These are phyloP conservation scores for Euphorbia pulcherrima DNA, from an alignment of 345 rosid genomes.

Conservation along the genomic window DNA sequence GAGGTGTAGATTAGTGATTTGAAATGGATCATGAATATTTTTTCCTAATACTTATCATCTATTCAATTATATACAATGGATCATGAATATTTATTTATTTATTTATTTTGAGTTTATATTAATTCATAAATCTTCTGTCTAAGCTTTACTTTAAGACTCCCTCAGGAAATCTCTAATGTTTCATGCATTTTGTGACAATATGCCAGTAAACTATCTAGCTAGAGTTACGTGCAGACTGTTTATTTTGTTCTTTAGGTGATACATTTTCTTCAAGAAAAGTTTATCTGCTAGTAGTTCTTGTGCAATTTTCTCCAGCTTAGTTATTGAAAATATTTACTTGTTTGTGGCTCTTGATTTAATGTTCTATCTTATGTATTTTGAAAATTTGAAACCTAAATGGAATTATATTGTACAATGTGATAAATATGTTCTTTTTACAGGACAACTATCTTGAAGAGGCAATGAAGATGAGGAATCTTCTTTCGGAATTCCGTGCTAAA, in stretches of 20 bases:
- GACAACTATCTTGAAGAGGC: constrained; percentile 98
- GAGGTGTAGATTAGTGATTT: not conserved
- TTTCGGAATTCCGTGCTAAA: constrained; percentile 80
- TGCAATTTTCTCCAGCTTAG: not conserved
- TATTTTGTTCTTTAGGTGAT: not conserved
- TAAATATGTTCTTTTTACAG: constrained; percentile 35
- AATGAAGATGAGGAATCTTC: constrained; percentile 95
- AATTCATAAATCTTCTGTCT: not conserved
- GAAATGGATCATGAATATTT: too few species aligned
- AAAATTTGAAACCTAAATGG: not conserved
- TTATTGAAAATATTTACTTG: not conserved
- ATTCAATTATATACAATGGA: not conserved
- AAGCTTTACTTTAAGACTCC: too few species aligned
- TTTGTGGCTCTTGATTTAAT: not conserved
- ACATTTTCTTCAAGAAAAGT: not conserved
- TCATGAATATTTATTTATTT: too few species aligned
- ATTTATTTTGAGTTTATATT: not conserved
- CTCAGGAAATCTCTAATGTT: not conserved
- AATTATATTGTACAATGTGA: not conserved
- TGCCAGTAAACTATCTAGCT: too few species aligned
- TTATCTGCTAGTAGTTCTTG: not conserved
- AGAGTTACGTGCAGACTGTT: not conserved
- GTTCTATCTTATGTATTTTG: not conserved
- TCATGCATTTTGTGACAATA: not conserved
- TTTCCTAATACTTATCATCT: not conserved